These are phyloP conservation scores for Phlebiopsis gigantea DNA, from an alignment of 768 basidiomycete genomes.

Conservation along the genomic window DNA sequence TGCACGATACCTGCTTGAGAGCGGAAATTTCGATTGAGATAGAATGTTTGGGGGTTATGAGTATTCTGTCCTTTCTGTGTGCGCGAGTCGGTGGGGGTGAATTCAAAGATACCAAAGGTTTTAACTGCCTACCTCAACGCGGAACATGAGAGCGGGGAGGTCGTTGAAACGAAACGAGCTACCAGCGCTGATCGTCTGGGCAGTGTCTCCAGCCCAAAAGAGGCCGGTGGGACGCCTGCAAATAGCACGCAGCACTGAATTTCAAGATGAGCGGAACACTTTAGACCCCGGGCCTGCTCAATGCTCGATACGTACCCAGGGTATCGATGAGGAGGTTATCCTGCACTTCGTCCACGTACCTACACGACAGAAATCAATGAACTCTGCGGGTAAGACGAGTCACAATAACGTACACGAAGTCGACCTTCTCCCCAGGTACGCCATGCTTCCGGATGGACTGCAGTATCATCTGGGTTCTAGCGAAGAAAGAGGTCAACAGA, in stretches of 20 bases:
- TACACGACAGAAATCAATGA: constrained; percentile 19
- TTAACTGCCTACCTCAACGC: constrained; percentile 43
- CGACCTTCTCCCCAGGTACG: constrained; percentile 39
- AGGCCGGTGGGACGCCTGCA: constrained; percentile 60
- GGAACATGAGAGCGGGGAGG: constrained; percentile 57
- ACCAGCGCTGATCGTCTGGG: constrained; percentile 69
- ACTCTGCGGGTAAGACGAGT: neutral
- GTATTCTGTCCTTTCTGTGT: neutral
- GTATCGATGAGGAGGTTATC: constrained; percentile 67
- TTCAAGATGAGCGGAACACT: neutral
- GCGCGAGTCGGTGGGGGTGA: neutral
- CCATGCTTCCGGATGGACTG: constrained; percentile 25
- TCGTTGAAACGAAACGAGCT: constrained; percentile 69
- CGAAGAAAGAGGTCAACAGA: neutral
- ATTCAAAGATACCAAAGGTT: neutral
- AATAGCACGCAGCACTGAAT: constrained; percentile 51
- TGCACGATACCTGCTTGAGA: constrained; percentile 31
- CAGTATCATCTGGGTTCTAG: constrained; percentile 49
- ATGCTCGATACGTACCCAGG: constrained; percentile 34
- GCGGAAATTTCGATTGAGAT: constrained; percentile 30
- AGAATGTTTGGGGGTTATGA: constrained; percentile 21
- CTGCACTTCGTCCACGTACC: constrained; percentile 66
- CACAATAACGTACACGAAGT: constrained; percentile 46
- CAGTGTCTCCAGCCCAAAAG: constrained; percentile 81
- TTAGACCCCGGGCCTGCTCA: neutral